These are phyloP conservation scores for Papiliotrema terrestris DNA, from an alignment of 1,284 basidiomycete species.

Conservation along the genomic window DNA sequence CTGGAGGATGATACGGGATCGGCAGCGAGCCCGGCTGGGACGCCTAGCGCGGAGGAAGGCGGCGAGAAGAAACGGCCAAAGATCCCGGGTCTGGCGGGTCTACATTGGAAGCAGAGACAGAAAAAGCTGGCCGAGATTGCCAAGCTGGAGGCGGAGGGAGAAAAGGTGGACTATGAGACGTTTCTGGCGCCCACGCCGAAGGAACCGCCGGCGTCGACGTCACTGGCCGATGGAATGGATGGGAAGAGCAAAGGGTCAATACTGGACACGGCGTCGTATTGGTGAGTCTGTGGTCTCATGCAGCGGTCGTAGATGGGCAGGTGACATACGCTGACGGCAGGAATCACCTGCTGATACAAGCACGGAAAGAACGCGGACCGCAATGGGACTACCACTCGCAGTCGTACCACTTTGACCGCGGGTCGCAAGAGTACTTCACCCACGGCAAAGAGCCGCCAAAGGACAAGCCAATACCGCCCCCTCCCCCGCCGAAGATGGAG, in stretches of 20 bases:
- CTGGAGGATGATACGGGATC: background rate
- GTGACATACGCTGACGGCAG: conserved; percentile 28
- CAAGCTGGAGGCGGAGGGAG: conserved; percentile 12
- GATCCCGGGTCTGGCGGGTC: conserved; percentile 10
- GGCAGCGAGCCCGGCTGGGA: background rate
- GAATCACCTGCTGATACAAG: conserved; percentile 46
- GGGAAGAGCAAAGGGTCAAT: conserved; percentile 20
- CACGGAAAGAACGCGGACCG: conserved; percentile 42
- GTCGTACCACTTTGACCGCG: conserved; percentile 36
- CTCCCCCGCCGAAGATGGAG: background rate
- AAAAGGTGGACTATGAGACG: background rate
- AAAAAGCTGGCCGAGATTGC: conserved; percentile 19
- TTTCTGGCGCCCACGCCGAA: background rate
- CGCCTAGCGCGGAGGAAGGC: background rate
- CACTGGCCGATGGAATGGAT: background rate
- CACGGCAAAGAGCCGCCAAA: conserved; percentile 22
- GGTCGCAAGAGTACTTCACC: conserved; percentile 36
- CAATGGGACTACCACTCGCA: conserved; percentile 49
- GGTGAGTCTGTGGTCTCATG: conserved; percentile 31
- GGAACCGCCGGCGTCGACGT: background rate
- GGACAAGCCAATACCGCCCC: background rate
- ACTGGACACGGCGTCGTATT: conserved; percentile 31
- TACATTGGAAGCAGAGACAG: conserved; percentile 28
- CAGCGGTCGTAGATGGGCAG: too few species aligned
- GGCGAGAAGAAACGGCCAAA: background rate